Evolutionary conservation across 1,284 basidiomycete genomes (phyloP).

Genomic region (Ustilago nuda): DNA sequence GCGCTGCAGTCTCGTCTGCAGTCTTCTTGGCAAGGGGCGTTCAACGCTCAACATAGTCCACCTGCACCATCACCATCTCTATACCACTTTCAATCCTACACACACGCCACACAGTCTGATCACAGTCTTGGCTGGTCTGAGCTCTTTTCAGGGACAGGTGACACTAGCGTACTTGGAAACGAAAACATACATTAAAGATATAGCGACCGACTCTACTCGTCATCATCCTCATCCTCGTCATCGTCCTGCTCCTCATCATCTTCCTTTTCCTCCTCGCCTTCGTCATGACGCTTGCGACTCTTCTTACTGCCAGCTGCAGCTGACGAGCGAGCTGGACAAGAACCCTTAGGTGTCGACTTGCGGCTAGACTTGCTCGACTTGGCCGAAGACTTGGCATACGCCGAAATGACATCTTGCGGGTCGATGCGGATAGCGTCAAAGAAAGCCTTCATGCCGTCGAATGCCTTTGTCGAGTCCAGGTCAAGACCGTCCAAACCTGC

Average conservation of each 20-base stretch:
- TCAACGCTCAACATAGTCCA: slow-evolving; percentile 21
- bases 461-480: slow-evolving; percentile 17
- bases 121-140: neutral
- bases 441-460: slow-evolving; percentile 30
- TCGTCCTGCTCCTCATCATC: slow-evolving; percentile 31
- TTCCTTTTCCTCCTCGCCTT: slow-evolving; percentile 27
- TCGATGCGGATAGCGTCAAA: slow-evolving; percentile 35
- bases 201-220: slow-evolving; percentile 10
- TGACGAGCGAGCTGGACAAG: slow-evolving; percentile 23
- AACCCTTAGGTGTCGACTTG: slow-evolving; percentile 28
- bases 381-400: slow-evolving; percentile 21
- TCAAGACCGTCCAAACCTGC: slow-evolving; percentile 34
- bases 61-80: slow-evolving; percentile 10
- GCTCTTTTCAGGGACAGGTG: neutral
- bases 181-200: neutral
- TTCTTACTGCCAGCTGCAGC: slow-evolving; percentile 20
- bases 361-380: slow-evolving; percentile 28
- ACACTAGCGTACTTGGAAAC: neutral
- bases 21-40: slow-evolving; percentile 32
- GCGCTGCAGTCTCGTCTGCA: slow-evolving; percentile 37
- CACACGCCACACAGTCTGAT: neutral
- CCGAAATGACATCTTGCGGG: slow-evolving; percentile 23
- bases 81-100: slow-evolving; percentile 7
- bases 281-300: slow-evolving; percentile 18
- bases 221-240: slow-evolving; percentile 41